Percentiles rank a stretch among this genome's conserved stretches.
Conservation (phyloP, 2,329 filamentous ascomycete species). For the Fonsecaea multimorphosa region DNA sequence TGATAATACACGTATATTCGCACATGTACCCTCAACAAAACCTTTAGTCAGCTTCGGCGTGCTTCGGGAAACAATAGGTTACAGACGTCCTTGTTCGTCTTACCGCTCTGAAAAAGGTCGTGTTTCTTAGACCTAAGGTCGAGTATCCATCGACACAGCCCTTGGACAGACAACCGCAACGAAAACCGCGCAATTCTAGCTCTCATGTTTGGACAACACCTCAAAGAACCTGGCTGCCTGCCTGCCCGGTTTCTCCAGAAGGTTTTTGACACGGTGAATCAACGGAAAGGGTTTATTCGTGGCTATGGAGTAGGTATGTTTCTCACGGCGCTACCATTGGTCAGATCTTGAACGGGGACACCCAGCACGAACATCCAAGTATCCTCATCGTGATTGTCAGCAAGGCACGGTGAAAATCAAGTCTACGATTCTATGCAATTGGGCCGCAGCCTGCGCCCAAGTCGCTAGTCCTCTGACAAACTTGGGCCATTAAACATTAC, state of each 20-base stretch:
- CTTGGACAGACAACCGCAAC: not conserved
- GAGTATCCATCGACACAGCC: not conserved
- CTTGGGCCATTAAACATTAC: constrained; percentile 17
- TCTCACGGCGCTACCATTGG: not conserved
- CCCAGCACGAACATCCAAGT: constrained; percentile 3
- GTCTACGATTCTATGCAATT: not conserved
- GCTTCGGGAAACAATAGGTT: not conserved
- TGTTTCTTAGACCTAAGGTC: not conserved
- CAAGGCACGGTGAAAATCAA: not conserved
- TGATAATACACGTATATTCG: not conserved
- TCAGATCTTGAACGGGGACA: not conserved
- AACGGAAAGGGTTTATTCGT: constrained; percentile 12
- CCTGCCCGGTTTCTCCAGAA: not conserved
- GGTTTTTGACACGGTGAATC: constrained; percentile 4
- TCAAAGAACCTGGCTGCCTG: not conserved
- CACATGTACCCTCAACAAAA: not conserved
- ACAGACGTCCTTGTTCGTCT: not conserved
- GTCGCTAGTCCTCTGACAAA: constrained; percentile 1
- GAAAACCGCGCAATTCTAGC: constrained; percentile 14
- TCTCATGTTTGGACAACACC: constrained; percentile 10
- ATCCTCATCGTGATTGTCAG: constrained; percentile 1
- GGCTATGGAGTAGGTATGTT: constrained; percentile 10
- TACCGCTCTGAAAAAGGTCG: not conserved
- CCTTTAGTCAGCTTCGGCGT: not conserved
- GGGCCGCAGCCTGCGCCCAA: not conserved